Evolutionary conservation across 106 monocot genomes (phyloP).

Genomic region (Dioscorea alata): DNA sequence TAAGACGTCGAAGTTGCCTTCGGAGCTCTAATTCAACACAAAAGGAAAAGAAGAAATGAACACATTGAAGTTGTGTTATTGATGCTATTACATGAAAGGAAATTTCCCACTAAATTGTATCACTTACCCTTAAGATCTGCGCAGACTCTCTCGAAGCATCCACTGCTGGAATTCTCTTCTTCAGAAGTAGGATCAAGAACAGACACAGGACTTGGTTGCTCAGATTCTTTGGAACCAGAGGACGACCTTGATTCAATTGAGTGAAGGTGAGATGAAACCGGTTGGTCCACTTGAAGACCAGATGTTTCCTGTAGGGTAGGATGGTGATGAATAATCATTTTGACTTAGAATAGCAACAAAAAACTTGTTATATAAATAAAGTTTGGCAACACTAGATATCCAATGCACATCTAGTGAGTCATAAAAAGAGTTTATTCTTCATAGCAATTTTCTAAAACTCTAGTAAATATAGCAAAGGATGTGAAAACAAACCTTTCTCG

Average conservation of each 20-base stretch:
- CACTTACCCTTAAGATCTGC: slow-evolving; percentile 70
- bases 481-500: slow-evolving; percentile 23
- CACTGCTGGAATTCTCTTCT: slow-evolving; percentile 33
- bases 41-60: background rate
- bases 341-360: too few species aligned
- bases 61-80: background rate
- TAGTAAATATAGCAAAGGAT: background rate
- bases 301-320: too few species aligned
- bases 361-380: too few species aligned
- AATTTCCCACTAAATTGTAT: background rate
- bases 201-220: slow-evolving; percentile 68
- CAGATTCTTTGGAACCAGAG: slow-evolving; percentile 30
- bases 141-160: slow-evolving; percentile 64
- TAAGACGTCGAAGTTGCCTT: slow-evolving; percentile 69
- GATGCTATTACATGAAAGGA: background rate
- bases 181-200: slow-evolving; percentile 58
- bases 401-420: too few species aligned
- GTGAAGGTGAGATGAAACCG: background rate
- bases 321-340: too few species aligned
- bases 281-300: too few species aligned
- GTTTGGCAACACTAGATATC: too few species aligned
- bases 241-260: slow-evolving; percentile 7
- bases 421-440: too few species aligned
- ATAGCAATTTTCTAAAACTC: too few species aligned
- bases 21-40: slow-evolving; percentile 41